Percentiles rank a stretch among this genome's conserved stretches.
Evolutionary conservation across 306 rosid species (phyloP).

Genomic region (Cyclanthera cordifolia): DNA sequence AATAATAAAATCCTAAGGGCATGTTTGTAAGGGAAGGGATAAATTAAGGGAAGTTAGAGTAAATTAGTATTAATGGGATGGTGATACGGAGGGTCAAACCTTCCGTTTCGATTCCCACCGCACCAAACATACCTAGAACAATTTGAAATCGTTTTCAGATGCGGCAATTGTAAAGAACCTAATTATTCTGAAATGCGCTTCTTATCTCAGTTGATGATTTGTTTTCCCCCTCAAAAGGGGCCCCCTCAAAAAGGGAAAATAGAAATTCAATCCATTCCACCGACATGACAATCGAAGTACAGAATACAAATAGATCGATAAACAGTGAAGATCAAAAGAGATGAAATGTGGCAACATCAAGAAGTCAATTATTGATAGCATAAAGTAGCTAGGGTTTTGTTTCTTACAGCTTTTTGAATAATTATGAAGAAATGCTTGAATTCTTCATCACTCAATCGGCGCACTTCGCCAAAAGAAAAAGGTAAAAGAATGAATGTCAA

Average conservation of each 20-base stretch:
- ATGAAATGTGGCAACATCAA: not conserved
- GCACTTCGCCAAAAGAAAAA: not conserved
- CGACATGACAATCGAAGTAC: not conserved
- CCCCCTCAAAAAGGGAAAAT: not conserved
- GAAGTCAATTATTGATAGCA: constrained; percentile 3
- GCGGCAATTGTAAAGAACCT: constrained; percentile 3
- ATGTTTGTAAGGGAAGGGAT: no score
- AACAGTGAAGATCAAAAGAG: not conserved
- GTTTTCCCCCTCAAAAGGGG: not conserved
- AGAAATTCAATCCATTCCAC: no score
- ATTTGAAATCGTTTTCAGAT: not conserved
- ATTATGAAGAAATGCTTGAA: constrained; percentile 2
- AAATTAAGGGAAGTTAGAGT: no score
- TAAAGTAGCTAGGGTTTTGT: not conserved
- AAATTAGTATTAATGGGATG: no score
- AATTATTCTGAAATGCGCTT: constrained; percentile 14
- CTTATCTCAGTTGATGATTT: constrained; percentile 1
- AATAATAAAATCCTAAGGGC: no score
- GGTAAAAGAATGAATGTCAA: not conserved
- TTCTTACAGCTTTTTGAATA: not conserved
- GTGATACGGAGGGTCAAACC: no score
- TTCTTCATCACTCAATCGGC: constrained; percentile 6
- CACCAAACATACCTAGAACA: no score
- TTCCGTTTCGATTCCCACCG: no score
- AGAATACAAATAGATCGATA: not conserved